A percentile compares a stretch with the other conserved stretches of the same genome.
Evolutionary conservation across 2,329 filamentous ascomycete genomes (phyloP).

Genomic region (Paradendryphiella salina): DNA sequence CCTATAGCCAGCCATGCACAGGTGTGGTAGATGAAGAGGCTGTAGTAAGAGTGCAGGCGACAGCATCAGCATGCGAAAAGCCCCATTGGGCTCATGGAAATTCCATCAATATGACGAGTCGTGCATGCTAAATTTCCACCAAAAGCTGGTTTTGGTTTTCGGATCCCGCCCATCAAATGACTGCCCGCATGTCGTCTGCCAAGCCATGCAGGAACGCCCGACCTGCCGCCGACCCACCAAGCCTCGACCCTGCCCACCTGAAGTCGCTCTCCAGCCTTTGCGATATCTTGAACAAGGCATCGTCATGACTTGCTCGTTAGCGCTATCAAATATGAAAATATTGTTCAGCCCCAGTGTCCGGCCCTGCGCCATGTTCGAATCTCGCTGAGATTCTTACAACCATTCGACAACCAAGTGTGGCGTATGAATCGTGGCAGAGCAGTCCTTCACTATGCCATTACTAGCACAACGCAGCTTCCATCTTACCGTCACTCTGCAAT

Average conservation of each 20-base stretch:
- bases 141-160: constrained; percentile 29
- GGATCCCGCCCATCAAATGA: constrained; percentile 17
- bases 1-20: constrained; percentile 33
- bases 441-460: too few relatives aligned
- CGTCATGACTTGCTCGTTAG: too few relatives aligned
- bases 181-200: constrained; percentile 22
- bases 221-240: neutral
- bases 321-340: too few relatives aligned
- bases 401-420: too few relatives aligned
- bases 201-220: constrained; percentile 27
- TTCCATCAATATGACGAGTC: constrained; percentile 37
- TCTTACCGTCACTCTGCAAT: too few relatives aligned
- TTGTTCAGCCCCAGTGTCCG: too few relatives aligned
- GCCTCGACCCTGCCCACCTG: neutral
- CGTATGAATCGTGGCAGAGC: too few relatives aligned
- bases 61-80: constrained; percentile 7
- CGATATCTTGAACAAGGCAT: too few relatives aligned
- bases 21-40: neutral
- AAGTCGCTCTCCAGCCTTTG: too few relatives aligned
- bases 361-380: too few relatives aligned
- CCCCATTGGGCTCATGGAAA: constrained; percentile 28
- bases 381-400: too few relatives aligned
- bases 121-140: constrained; percentile 22
- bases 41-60: neutral
- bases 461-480: too few relatives aligned